Base-by-base conservation (phyloP, 2,329 filamentous ascomycete genomes). In the Botrytis cinerea region DNA sequence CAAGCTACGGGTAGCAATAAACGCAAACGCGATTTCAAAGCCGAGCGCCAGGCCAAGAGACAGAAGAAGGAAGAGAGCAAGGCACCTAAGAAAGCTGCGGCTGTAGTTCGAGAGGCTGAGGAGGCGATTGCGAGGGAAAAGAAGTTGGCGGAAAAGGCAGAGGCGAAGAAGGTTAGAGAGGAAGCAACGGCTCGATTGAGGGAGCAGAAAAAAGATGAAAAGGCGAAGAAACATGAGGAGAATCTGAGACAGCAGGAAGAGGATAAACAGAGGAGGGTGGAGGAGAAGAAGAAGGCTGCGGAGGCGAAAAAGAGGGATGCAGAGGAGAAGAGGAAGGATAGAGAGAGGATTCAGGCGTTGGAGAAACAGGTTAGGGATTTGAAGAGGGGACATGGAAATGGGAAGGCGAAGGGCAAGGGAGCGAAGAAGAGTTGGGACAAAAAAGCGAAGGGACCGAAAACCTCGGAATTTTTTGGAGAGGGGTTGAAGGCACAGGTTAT, bases 41-140 rank as follows among this genome's bases (percentile, higher is more conserved):
- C 62, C 16, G 71, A 72, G 28, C 71, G 71, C 32, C 22, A n/a
- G 67, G 71, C 62, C 51, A 72, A 72, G 28, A 59, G 63, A 38
- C 62, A 46, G 28, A 57, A 40, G 35, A 59, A 51, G 57, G 67
- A 68, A 71, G 57, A 51, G n/a, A 32, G 22, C 5, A 40, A 48
- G 9, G 32, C n/a, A 64, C 61, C 45, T 10, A 59, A 73, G 54
- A 68, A 22, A 35, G 64, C 57, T 35, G 72, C 68, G 14, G 66
- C 48, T 45, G 12, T n/a, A 20, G 40, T 57, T 4, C 48, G 35
- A 35, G 66, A 61, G 28, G 59, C 43, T 18, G 66, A 71, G 32
- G 45, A 63, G n/a, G 69, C 69, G 38, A 38, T 48, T 51, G 40
- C 46, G 8, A 64, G 45, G 9, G 57, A 64, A 28, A 46, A 71